Conservation (phyloP, 768 basidiomycete species). For the Brasilioporus rufonigricans region DNA sequence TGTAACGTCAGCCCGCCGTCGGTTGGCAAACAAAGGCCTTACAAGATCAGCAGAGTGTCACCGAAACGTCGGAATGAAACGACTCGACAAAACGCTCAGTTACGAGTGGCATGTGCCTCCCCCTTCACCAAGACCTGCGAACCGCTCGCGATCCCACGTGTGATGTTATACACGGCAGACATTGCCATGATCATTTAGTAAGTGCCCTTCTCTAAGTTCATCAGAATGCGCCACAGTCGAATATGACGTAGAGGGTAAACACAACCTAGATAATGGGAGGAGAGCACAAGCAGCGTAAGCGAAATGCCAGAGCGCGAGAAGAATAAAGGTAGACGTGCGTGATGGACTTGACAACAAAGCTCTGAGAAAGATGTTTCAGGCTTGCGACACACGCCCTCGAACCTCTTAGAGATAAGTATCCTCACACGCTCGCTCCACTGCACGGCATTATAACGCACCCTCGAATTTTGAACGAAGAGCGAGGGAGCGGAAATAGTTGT, state of each 20-base stretch:
- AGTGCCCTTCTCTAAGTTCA: neutral
- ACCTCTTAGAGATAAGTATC: neutral
- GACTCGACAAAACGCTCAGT: too few relatives aligned
- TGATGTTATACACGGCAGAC: neutral
- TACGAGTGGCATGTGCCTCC: too few relatives aligned
- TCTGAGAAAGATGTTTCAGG: neutral
- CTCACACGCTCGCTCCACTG: conserved; percentile 20
- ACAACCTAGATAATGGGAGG: conserved; percentile 1
- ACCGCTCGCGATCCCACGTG: too few relatives aligned
- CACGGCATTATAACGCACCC: conserved; percentile 10
- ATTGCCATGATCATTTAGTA: neutral
- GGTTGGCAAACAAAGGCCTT: too few relatives aligned
- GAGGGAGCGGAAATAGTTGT: conserved; percentile 17
- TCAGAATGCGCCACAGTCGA: neutral
- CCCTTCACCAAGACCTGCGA: too few relatives aligned
- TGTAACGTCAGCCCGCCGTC: too few relatives aligned
- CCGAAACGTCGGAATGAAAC: too few relatives aligned
- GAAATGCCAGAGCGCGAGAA: neutral
- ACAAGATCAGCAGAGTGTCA: neutral
- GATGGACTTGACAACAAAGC: neutral
- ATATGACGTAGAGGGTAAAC: conserved; percentile 9
- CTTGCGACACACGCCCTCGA: neutral
- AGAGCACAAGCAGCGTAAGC: too few relatives aligned
- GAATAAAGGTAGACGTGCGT: neutral
- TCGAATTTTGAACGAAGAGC: neutral